Evolutionary conservation across 2,329 filamentous ascomycete genomes (phyloP), one percentile per base, ranked within the genome.

Genomic region (Aspergillus tanneri): DNA sequence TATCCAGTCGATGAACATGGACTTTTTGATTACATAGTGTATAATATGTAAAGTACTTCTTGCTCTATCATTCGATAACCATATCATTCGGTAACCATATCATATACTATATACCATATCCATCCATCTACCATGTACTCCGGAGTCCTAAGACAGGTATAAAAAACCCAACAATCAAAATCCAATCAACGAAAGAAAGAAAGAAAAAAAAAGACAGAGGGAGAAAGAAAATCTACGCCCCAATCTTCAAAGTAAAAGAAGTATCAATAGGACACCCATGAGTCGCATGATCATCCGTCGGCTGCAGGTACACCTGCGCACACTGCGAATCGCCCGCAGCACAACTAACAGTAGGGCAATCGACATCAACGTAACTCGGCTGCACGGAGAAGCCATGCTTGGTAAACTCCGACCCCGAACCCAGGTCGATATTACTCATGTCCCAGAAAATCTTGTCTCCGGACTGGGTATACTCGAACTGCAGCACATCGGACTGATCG

Each of bases 21-120:
- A 84, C 57, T 83, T 84, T 55, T 67, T 84, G 55, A 77, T 82
- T 52, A 83, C 81, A 53, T 84, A 64, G 73, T 14, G 11, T 18
- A 10, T 12, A 8, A 4, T 16, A 18, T 34, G 30, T 14, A 8
- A 34, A 3, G 3, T n/a, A n/a, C n/a, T n/a, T n/a, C n/a, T n/a
- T n/a, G n/a, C n/a, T n/a, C n/a, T n/a, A n/a, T n/a, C n/a, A n/a
- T n/a, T 39, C 14, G 36, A 39, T 19, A 39, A 5, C 5, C 7
- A 28, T 8, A n/a, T 28, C 25, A 12, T 39, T 18, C 4, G 11
- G 8, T 23, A 18, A 12, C 16, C 11, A 39, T 23, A 12, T 42
- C 44, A 22, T 30, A n/a, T n/a, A n/a, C n/a, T 28, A 28, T 28
- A n/a, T 8, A 28, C n/a, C 25, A 8, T 28, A 28, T n/a, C 25